Base-by-base conservation (phyloP, 2,329 filamentous ascomycete species). In the Claviceps paspali region DNA sequence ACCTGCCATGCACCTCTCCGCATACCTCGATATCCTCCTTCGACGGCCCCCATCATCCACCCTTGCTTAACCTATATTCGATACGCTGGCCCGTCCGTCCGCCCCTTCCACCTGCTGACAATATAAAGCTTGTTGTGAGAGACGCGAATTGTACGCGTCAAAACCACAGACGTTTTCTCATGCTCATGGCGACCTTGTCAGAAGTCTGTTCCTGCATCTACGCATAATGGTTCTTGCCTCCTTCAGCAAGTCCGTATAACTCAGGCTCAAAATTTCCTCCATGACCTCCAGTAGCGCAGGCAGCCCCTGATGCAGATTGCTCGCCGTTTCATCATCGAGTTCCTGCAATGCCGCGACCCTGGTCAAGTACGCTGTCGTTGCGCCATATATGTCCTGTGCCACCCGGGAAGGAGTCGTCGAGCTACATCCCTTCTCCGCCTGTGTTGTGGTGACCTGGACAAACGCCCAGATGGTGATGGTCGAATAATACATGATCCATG, bases 401-500 rank as follows among this genome's bases (percentile, higher is more conserved):
- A 45, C 29, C 59, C 65, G 63, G 2, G 61, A 72, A 23, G 52
- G n/a, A n/a, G n/a, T n/a, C n/a, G n/a, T n/a, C n/a, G n/a, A n/a
- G n/a, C n/a, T n/a, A n/a, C n/a, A n/a, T n/a, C n/a, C n/a, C n/a
- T n/a, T n/a, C n/a, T n/a, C n/a, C n/a, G n/a, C n/a, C n/a, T n/a
- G n/a, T n/a, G n/a, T n/a, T n/a, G n/a, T n/a, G n/a, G n/a, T n/a
- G n/a, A 54, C 42, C 74, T 67, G 26, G 56, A 62, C 84, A 50
- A 88, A 94, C 3, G 76, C 81, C 84, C 85, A 94, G 9, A 94
- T 84, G 34, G 84, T 81, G 37, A 94, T 63, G 0, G 79, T 76
- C 0, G 86, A 82, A 48, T 88, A 88, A 59, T 93, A 94, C 52
- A 94, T 70, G 30, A 92, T 82, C 85, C 86, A 94, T 0, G 86